phyloP scores from a whole-genome alignment of 495 filamentous ascomycete genomes.

The Aspergillus panamensis region DNA sequence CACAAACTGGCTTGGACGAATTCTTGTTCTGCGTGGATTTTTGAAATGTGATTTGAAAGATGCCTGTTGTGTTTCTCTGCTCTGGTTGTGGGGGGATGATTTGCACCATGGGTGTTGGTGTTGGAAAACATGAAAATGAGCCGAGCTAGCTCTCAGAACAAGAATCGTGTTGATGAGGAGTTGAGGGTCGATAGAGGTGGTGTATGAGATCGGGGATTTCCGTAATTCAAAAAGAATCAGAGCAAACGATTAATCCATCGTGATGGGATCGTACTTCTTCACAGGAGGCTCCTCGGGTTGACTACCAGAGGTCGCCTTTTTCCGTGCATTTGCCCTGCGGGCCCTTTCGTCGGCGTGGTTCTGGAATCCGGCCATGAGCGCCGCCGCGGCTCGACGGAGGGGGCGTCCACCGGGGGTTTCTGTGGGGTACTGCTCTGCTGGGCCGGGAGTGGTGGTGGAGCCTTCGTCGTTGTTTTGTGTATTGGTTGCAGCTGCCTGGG shows the following conservation, averaged over 20 bases:
- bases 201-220: no score
- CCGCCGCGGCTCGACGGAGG: slow-evolving; percentile 23
- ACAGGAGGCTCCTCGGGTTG: slow-evolving; percentile 4
- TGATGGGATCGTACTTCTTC: neutral
- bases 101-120: no score
- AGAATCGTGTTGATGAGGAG: no score
- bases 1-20: no score
- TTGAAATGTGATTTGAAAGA: no score
- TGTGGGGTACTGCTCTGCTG: slow-evolving; percentile 3
- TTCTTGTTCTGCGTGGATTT: no score
- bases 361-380: slow-evolving; percentile 22
- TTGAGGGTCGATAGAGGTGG: no score
- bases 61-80: no score
- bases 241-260: neutral
- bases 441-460: neutral
- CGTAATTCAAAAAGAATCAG: neutral
- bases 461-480: neutral
- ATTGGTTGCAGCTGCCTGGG: slow-evolving; percentile 1
- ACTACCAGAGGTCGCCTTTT: slow-evolving; percentile 7
- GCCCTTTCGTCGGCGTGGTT: slow-evolving; percentile 22
- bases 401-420: slow-evolving; percentile 21
- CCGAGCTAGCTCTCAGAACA: no score
- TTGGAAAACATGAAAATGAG: no score
- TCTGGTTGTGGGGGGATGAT: no score
- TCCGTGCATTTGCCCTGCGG: slow-evolving; percentile 20